Percentiles rank a stretch among this genome's conserved stretches.
These are phyloP conservation scores for Penicillium sp. DNA, from an alignment of 2,329 filamentous ascomycete genomes.

Conservation along the genomic window DNA sequence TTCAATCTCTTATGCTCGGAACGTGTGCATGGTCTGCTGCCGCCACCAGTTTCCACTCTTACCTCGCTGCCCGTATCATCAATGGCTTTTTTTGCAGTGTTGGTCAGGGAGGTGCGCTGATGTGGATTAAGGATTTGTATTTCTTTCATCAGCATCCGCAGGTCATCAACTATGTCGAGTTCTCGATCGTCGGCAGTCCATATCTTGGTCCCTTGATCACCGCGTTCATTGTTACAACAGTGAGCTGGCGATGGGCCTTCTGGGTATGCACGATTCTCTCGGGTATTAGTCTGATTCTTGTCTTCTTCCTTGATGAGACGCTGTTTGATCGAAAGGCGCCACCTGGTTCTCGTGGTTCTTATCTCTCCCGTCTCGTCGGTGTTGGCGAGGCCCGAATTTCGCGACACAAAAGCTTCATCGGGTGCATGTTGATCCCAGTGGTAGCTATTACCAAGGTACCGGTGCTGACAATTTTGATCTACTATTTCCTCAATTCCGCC, in stretches of 20 bases:
- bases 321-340: slow-evolving; percentile 25
- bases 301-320: slow-evolving; percentile 29
- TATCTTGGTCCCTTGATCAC: slow-evolving; percentile 44
- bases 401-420: slow-evolving; percentile 38
- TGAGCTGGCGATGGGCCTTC: slow-evolving; percentile 35
- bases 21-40: slow-evolving; percentile 45
- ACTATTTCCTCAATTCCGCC: slow-evolving; percentile 41
- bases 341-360: slow-evolving; percentile 1
- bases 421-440: slow-evolving; percentile 43
- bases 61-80: slow-evolving; percentile 51
- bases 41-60: slow-evolving; percentile 48
- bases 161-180: slow-evolving; percentile 41
- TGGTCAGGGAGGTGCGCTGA: slow-evolving; percentile 43
- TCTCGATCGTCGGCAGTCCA: slow-evolving; percentile 41
- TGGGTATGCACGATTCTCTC: slow-evolving; percentile 26
- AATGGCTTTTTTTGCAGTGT: slow-evolving; percentile 51
- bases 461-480: slow-evolving; percentile 29
- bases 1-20: slow-evolving; percentile 28
- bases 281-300: slow-evolving; percentile 21
- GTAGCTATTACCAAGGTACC: slow-evolving; percentile 39
- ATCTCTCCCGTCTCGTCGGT: slow-evolving; percentile 21
- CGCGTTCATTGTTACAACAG: slow-evolving; percentile 51
- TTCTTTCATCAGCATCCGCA: slow-evolving; percentile 57
- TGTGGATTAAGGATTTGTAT: slow-evolving; percentile 60
- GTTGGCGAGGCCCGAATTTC: slow-evolving; percentile 28